Base-by-base conservation (phyloP, 805 yeast genomes). In the Wickerhamomyces canadensis region DNA sequence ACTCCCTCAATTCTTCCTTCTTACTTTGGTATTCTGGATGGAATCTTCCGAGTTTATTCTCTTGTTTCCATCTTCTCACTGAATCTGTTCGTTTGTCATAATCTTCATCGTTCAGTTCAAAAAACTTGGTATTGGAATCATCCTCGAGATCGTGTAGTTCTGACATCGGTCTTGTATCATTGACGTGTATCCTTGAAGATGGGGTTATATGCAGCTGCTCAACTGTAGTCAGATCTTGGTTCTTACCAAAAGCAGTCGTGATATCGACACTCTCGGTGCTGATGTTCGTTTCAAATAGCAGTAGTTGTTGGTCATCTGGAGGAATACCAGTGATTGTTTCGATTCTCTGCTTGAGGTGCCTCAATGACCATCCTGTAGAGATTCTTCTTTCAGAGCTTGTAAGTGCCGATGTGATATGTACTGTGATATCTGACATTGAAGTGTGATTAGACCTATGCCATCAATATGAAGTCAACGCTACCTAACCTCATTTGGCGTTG, bases 311-410 rank as follows among this genome's bases (percentile, higher is more conserved):
- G 41, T 56, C 62, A 12, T 51, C 43, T 4, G 85, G 80, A 5
- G 79, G 76, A 19, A 86, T 73, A 3, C 96, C 96, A 0, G 95
- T 84, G 42, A 84, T 74, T 25, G 65, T 68, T 49, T 84, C 93
- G 10, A 86, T 57, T 39, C 74, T 68, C 27, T 58, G 45, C 44
- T 76, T 72, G 35, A 85, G 67, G 43, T 74, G 61, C 6, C 57
- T 58, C 13, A 84, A 37, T 0, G 74, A 57, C 89, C 91, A 84
- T 27, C 65, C 68, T 0, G 76, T 72, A 0, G 82, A 73, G 21
- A 86, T 60, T 29, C 84, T 61, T 37, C 89, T 61, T 52, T 83
- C 89, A 3, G 93, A 78, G 8, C 83, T 73, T 2, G 84, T 81
- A 48, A 79, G 61, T 18, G 67, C 68, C 3, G 93, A 81, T 1